phyloP scores from a whole-genome alignment of 2,329 filamentous ascomycete genomes.

The Fusarium caatingaense region DNA sequence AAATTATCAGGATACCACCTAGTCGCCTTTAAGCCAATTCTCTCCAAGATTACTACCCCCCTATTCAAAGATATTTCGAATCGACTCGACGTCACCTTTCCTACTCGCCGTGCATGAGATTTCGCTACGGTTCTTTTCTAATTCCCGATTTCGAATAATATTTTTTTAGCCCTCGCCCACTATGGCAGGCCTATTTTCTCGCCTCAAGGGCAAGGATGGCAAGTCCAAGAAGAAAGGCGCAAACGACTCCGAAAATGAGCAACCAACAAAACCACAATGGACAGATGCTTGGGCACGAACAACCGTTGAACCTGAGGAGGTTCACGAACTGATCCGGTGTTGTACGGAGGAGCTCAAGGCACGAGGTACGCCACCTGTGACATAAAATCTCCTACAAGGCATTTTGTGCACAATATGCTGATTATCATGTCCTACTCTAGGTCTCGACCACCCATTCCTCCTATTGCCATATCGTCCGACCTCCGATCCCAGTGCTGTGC shows the following conservation, averaged over 20 bases:
- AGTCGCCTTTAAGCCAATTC: constrained; percentile 5
- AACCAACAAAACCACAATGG: constrained; percentile 80
- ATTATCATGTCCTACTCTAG: constrained; percentile 58
- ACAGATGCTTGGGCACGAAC: constrained; percentile 88
- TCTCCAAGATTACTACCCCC: constrained; percentile 32
- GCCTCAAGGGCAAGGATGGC: constrained; percentile 80
- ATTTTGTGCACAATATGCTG: constrained; percentile 31
- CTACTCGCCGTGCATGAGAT: constrained; percentile 28
- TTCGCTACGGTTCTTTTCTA: constrained; percentile 16
- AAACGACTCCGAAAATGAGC: constrained; percentile 61
- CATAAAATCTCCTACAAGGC: not conserved
- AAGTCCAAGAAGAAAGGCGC: constrained; percentile 74
- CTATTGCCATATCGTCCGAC: constrained; percentile 94
- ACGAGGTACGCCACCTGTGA: constrained; percentile 73
- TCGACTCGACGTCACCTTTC: constrained; percentile 28
- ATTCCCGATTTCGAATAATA: constrained; percentile 12
- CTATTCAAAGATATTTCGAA: constrained; percentile 28
- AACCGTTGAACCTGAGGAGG: constrained; percentile 87
- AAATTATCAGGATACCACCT: constrained; percentile 28
- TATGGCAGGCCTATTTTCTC: constrained; percentile 71
- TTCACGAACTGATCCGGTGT: constrained; percentile 84
- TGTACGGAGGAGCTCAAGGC: constrained; percentile 94
- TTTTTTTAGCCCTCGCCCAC: constrained; percentile 41
- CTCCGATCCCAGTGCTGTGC: constrained; percentile 90
- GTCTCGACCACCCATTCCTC: constrained; percentile 90